These are phyloP conservation scores for Volvox africanus DNA, from an alignment of 139 green algal genomes.

Conservation along the genomic window DNA sequence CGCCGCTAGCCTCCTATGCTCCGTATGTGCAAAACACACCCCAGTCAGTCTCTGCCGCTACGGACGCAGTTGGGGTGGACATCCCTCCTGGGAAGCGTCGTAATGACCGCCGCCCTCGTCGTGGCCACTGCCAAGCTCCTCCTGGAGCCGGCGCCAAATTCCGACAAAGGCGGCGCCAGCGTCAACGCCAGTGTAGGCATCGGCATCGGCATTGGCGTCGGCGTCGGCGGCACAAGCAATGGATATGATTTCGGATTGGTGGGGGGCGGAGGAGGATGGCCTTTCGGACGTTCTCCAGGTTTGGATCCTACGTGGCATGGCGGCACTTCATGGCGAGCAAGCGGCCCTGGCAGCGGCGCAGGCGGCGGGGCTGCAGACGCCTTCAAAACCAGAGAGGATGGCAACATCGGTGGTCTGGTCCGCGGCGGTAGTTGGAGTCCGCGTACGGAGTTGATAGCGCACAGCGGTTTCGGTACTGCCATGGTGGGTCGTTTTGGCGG, in stretches of 20 bases:
- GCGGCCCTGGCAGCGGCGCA: too few species aligned
- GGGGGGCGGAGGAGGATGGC: too few species aligned
- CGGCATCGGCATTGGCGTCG: too few species aligned
- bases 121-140: slow-evolving; percentile 44
- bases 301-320: neutral
- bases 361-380: too few species aligned
- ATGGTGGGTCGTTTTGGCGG: slow-evolving; percentile 13
- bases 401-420: neutral
- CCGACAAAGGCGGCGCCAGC: neutral
- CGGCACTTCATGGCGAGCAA: neutral
- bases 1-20: too few species aligned
- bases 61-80: slow-evolving; percentile 39
- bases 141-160: neutral
- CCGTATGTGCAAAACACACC: too few species aligned
- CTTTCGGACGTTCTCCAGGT: too few species aligned
- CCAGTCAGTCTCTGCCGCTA: too few species aligned
- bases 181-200: too few species aligned
- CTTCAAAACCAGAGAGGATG: neutral
- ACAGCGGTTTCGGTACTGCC: neutral
- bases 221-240: neutral
- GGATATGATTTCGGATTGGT: neutral
- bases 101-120: slow-evolving; percentile 4
- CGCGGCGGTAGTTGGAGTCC: neutral
- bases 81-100: slow-evolving; percentile 12
- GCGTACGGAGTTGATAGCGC: slow-evolving; percentile 14